phyloP scores from a whole-genome alignment of 352 stramenopile genomes.

The Globisporangium takayamanum region DNA sequence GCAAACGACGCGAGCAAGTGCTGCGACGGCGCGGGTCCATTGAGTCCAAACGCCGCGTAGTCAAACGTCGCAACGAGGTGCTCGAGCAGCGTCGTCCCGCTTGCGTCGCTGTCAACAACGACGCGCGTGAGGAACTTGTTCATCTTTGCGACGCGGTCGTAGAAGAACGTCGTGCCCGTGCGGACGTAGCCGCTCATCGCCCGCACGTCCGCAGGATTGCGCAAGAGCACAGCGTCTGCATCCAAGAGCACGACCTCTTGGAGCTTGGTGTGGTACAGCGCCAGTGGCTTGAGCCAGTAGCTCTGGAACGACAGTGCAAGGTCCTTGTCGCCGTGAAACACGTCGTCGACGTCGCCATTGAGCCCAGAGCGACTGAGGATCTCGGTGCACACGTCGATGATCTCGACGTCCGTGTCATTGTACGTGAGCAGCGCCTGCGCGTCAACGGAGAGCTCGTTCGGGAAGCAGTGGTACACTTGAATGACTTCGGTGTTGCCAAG shows the following conservation, averaged over 20 bases:
- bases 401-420: slow-evolving; percentile 41
- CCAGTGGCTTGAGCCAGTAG: slow-evolving; percentile 62
- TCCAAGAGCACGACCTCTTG: slow-evolving; percentile 44
- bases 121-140: slow-evolving; percentile 3
- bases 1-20: slow-evolving; percentile 40
- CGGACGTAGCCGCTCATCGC: slow-evolving; percentile 27
- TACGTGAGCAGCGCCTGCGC: slow-evolving; percentile 27
- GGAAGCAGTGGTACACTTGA: slow-evolving; percentile 41
- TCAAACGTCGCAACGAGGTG: slow-evolving; percentile 45
- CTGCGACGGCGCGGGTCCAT: slow-evolving; percentile 17
- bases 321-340: slow-evolving; percentile 16
- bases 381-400: slow-evolving; percentile 55
- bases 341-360: slow-evolving; percentile 13
- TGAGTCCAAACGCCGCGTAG: slow-evolving; percentile 39
- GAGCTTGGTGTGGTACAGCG: slow-evolving; percentile 43
- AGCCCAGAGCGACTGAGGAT: slow-evolving; percentile 15
- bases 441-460: slow-evolving; percentile 33
- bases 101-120: slow-evolving; percentile 22
- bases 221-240: slow-evolving; percentile 45
- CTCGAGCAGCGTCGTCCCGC: slow-evolving; percentile 35
- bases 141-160: slow-evolving; percentile 43
- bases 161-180: slow-evolving; percentile 61
- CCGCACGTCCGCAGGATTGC: slow-evolving; percentile 34
- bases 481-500: slow-evolving; percentile 34
- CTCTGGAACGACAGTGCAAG: slow-evolving; percentile 33